Conservation (phyloP, 164 flowering plant genomes). For the Umbellularia californica region DNA sequence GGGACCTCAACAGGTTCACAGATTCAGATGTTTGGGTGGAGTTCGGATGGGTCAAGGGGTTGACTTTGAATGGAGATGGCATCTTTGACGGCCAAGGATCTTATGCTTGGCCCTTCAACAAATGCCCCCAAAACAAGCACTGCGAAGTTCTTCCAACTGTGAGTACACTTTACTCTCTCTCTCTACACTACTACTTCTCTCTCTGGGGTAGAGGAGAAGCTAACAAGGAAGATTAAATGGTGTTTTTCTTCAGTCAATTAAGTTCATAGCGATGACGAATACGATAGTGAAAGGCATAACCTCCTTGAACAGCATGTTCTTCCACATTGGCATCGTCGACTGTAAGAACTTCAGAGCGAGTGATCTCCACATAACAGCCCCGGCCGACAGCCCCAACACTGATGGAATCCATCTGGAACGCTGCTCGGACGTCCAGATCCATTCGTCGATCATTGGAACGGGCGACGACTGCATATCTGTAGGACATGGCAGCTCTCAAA, state of each 20-base stretch:
- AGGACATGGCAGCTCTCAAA: slow-evolving; percentile 53
- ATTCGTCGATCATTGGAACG: slow-evolving; percentile 37
- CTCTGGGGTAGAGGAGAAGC: no score
- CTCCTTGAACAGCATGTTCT: slow-evolving; percentile 60
- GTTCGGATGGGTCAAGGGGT: slow-evolving; percentile 42
- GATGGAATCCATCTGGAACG: slow-evolving; percentile 71
- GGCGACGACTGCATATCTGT: slow-evolving; percentile 75
- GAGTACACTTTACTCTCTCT: no score
- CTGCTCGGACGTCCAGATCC: slow-evolving; percentile 31
- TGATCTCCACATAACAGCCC: slow-evolving; percentile 43
- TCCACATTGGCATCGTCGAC: slow-evolving; percentile 48
- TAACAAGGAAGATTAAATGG: not conserved
- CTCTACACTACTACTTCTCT: no score
- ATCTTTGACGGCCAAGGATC: slow-evolving; percentile 74
- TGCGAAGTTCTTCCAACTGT: slow-evolving; percentile 48
- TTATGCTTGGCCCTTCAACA: slow-evolving; percentile 53
- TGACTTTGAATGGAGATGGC: slow-evolving; percentile 60
- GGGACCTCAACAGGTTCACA: slow-evolving; percentile 34
- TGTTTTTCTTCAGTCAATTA: slow-evolving; percentile 37
- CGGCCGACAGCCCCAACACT: slow-evolving; percentile 62
- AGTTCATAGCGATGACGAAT: slow-evolving; percentile 43
- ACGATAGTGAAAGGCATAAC: slow-evolving; percentile 39
- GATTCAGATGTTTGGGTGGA: slow-evolving; percentile 45
- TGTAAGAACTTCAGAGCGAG: slow-evolving; percentile 42
- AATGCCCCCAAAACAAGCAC: slow-evolving; percentile 1